Percentiles rank a stretch among this genome's conserved stretches.
phyloP scores from a whole-genome alignment of 2,329 filamentous ascomycete genomes.

The Aspergillus carbonarius region DNA sequence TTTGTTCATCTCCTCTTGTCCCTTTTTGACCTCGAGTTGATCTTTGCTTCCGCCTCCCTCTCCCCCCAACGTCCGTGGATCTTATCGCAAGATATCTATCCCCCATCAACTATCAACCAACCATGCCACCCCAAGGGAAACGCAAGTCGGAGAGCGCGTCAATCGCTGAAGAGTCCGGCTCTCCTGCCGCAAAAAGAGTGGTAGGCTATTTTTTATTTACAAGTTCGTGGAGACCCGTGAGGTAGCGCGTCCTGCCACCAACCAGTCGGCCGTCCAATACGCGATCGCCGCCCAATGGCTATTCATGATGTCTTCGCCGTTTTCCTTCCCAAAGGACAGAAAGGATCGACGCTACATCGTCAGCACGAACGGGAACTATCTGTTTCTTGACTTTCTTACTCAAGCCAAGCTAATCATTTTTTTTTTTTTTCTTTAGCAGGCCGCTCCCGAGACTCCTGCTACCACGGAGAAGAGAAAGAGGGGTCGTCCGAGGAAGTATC shows the following conservation, averaged over 20 bases:
- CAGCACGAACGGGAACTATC: neutral
- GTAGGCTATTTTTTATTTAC: constrained; percentile 11
- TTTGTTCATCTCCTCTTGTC: constrained; percentile 5
- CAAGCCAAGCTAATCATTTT: neutral
- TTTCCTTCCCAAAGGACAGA: neutral
- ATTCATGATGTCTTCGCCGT: constrained; percentile 1
- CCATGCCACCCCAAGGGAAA: constrained; percentile 21
- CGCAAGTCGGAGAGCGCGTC: constrained; percentile 28
- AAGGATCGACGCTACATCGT: neutral
- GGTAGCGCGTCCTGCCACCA: constrained; percentile 17
- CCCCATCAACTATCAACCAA: constrained; percentile 2
- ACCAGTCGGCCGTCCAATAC: constrained; percentile 2
- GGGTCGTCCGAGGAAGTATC: constrained; percentile 36
- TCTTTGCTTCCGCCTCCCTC: neutral
- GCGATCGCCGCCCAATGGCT: constrained; percentile 13
- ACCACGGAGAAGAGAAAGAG: constrained; percentile 34
- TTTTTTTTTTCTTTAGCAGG: constrained; percentile 3
- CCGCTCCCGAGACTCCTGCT: constrained; percentile 17
- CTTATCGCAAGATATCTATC: constrained; percentile 1
- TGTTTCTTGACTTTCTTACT: neutral
- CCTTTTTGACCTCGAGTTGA: constrained; percentile 1
- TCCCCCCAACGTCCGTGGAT: constrained; percentile 1
- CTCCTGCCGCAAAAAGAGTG: constrained; percentile 26
- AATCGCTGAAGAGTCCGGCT: constrained; percentile 17
- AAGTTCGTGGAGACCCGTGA: neutral